These are phyloP conservation scores for Trametopsis cervina DNA, from an alignment of 768 basidiomycete genomes.

Conservation along the genomic window DNA sequence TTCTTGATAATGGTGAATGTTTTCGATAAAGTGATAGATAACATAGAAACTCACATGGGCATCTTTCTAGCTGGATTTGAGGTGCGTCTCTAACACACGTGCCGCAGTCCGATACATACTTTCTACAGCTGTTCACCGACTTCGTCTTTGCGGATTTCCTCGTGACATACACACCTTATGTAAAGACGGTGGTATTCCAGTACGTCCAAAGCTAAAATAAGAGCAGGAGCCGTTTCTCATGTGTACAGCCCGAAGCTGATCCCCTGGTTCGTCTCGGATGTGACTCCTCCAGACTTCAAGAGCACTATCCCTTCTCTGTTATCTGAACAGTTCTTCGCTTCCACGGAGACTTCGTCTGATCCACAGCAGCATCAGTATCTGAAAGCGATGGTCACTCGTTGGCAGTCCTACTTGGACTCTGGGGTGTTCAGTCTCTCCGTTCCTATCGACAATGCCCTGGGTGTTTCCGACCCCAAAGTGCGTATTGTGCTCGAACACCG, in stretches of 20 bases:
- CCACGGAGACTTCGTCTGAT: conserved; percentile 18
- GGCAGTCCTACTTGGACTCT: conserved; percentile 61
- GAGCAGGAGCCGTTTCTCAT: neutral
- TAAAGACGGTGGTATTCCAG: conserved; percentile 86
- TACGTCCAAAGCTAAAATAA: conserved; percentile 29
- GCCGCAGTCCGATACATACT: neutral
- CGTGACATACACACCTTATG: conserved; percentile 80
- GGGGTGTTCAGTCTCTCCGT: conserved; percentile 74
- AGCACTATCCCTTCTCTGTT: conserved; percentile 51
- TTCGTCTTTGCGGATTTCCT: conserved; percentile 91
- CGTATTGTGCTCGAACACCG: neutral
- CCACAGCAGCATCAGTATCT: conserved; percentile 37
- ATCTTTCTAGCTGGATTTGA: conserved; percentile 74
- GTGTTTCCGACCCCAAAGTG: conserved; percentile 33
- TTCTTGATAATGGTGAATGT: conserved; percentile 79
- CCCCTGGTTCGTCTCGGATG: conserved; percentile 97
- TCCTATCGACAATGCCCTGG: conserved; percentile 49
- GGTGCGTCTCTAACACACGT: conserved; percentile 32
- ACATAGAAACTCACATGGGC: neutral
- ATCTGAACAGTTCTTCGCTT: conserved; percentile 54
- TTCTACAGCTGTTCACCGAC: conserved; percentile 78
- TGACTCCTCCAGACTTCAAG: conserved; percentile 79
- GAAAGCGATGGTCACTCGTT: conserved; percentile 55
- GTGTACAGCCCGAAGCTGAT: conserved; percentile 76
- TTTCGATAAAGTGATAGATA: neutral